Evolutionary conservation across 2,329 filamentous ascomycete genomes (phyloP).

Genomic region (Penicillium rolfsii): DNA sequence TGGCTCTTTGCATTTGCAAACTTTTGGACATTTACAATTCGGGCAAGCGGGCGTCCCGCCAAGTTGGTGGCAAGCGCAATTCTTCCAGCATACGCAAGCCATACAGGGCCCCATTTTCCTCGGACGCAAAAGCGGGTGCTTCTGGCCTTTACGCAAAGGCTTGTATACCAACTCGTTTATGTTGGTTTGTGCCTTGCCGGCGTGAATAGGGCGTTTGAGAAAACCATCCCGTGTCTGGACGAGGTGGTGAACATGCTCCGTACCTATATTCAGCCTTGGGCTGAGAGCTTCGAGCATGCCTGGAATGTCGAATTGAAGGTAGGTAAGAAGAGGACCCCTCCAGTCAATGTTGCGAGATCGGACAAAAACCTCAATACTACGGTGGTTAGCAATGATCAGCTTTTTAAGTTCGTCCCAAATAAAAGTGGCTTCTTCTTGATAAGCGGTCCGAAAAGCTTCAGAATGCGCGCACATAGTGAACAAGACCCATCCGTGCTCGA

Average conservation of each 20-base stretch:
- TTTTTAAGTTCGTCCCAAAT: conserved; percentile 25
- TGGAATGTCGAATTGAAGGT: not conserved
- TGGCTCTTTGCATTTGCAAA: not conserved
- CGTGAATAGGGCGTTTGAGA: conserved; percentile 16
- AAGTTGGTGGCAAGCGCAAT: conserved; percentile 1
- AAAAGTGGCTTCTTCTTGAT: conserved; percentile 1
- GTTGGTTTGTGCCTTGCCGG: conserved; percentile 19
- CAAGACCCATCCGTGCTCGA: conserved; percentile 30
- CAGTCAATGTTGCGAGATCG: conserved; percentile 31
- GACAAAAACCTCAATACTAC: conserved; percentile 34
- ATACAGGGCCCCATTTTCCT: not conserved
- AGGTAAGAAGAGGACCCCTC: conserved; percentile 8
- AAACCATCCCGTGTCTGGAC: conserved; percentile 9
- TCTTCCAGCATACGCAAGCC: not conserved
- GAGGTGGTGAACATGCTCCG: conserved; percentile 23
- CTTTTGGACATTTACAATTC: conserved; percentile 1
- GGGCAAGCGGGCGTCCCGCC: not conserved
- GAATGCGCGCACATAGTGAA: conserved; percentile 34
- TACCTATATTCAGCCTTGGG: conserved; percentile 12
- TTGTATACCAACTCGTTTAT: conserved; percentile 19
- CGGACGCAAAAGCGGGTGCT: not conserved
- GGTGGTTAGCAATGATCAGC: conserved; percentile 20
- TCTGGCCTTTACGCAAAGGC: not conserved
- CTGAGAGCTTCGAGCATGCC: not conserved
- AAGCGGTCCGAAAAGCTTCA: conserved; percentile 29